phyloP scores from a whole-genome alignment of 1,139 yeast genomes.

The Suhomyces yuchorum region DNA sequence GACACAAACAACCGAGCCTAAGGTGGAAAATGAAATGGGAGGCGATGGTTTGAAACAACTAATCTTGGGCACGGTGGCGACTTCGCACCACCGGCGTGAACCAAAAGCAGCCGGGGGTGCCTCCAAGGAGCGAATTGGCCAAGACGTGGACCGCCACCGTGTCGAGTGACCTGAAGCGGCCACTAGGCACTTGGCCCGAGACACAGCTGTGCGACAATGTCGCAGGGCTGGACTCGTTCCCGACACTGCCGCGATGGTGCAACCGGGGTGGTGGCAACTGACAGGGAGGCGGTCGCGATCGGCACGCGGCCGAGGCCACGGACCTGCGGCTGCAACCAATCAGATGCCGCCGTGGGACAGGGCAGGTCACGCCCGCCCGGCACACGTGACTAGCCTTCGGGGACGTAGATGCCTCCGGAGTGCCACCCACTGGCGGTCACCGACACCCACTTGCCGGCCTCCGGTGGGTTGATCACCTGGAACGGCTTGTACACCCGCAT shows the following conservation, averaged over 20 bases:
- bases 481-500: constrained; percentile 49
- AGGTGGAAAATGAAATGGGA: constrained; percentile 4
- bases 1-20: constrained; percentile 9
- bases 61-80: neutral
- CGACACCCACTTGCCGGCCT: constrained; percentile 47
- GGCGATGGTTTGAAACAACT: neutral
- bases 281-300: neutral
- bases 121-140: neutral
- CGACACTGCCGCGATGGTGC: constrained; percentile 1
- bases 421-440: constrained; percentile 85
- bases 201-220: constrained; percentile 1
- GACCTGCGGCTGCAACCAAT: neutral
- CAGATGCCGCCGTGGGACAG: neutral
- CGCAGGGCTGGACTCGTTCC: neutral
- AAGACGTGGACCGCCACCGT: neutral
- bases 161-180: neutral
- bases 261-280: neutral
- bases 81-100: neutral
- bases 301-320: neutral
- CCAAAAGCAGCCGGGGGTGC: neutral
- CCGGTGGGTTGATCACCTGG: constrained; percentile 30
- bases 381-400: constrained; percentile 6
- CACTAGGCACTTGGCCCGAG: neutral
- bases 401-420: constrained; percentile 54
- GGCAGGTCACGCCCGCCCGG: neutral